These are phyloP conservation scores for Urostyla sp. DNA, from an alignment of 73 alveolate species.

Conservation along the genomic window DNA sequence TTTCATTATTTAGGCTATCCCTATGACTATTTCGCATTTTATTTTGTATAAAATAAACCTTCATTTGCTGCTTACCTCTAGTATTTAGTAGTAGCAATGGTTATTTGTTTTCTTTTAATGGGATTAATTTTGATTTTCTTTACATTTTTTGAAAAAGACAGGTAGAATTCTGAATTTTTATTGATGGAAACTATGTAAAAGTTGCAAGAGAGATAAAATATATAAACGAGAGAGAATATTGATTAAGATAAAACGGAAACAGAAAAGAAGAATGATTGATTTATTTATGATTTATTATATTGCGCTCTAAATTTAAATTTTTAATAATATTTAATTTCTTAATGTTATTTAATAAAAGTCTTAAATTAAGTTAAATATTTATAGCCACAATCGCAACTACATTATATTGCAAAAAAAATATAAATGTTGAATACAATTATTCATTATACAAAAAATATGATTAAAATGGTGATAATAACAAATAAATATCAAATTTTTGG, in stretches of 20 bases:
- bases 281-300: background rate
- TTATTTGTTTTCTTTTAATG: constrained; percentile 1
- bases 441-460: background rate
- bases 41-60: constrained; percentile 3
- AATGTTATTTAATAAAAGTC: background rate
- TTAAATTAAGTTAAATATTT: constrained; percentile 8
- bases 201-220: background rate
- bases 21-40: constrained; percentile 17
- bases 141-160: background rate
- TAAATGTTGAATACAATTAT: background rate
- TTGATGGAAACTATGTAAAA: background rate
- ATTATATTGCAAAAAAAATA: background rate
- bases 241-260: background rate
- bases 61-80: background rate
- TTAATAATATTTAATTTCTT: background rate
- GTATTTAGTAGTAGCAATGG: background rate
- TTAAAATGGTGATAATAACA: too few relatives aligned
- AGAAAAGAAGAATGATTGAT: constrained; percentile 2
- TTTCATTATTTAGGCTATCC: constrained; percentile 34
- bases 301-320: background rate
- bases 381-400: background rate
- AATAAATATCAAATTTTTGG: background rate
- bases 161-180: background rate
- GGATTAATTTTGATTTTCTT: constrained; percentile 11
- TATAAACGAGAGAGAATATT: background rate